These are phyloP conservation scores for Saturnispora saitoi DNA, from an alignment of 805 yeast genomes.

Conservation along the genomic window DNA sequence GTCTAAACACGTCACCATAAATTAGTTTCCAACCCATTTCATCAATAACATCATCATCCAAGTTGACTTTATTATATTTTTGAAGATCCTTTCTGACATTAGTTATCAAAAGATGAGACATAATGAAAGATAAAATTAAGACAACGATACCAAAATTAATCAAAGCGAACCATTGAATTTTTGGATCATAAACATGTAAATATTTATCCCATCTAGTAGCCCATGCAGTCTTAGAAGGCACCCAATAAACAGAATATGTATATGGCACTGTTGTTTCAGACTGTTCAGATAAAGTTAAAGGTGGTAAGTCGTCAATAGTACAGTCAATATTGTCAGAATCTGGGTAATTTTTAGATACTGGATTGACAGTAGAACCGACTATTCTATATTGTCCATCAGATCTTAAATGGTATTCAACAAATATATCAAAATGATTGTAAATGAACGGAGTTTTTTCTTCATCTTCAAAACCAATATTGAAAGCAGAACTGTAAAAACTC, in stretches of 20 bases:
- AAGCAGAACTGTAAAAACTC: conserved; percentile 70
- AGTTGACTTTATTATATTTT: conserved; percentile 79
- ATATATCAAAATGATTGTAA: conserved; percentile 73
- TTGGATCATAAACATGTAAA: conserved; percentile 82
- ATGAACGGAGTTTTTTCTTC: conserved; percentile 47
- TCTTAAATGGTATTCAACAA: conserved; percentile 75
- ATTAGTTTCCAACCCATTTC: conserved; percentile 97
- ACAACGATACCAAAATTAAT: conserved; percentile 81
- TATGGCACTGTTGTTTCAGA: conserved; percentile 54
- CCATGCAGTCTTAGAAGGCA: conserved; percentile 71
- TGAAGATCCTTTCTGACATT: conserved; percentile 80
- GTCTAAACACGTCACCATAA: conserved; percentile 90
- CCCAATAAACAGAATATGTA: conserved; percentile 78
- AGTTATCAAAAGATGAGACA: conserved; percentile 68
- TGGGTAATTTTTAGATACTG: conserved; percentile 40
- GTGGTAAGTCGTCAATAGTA: conserved; percentile 24
- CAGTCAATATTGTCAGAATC: conserved; percentile 16
- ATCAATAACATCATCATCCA: conserved; percentile 80
- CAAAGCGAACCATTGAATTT: conserved; percentile 92
- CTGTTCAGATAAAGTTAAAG: conserved; percentile 42
- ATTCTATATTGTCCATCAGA: conserved; percentile 64
- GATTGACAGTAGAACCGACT: conserved; percentile 79
- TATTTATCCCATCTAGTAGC: conserved; percentile 99
- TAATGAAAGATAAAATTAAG: conserved; percentile 62
- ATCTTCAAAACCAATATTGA: conserved; percentile 66